Conservation (phyloP, 2,329 filamentous ascomycete species). For the Trichoderma afroharzianum region DNA sequence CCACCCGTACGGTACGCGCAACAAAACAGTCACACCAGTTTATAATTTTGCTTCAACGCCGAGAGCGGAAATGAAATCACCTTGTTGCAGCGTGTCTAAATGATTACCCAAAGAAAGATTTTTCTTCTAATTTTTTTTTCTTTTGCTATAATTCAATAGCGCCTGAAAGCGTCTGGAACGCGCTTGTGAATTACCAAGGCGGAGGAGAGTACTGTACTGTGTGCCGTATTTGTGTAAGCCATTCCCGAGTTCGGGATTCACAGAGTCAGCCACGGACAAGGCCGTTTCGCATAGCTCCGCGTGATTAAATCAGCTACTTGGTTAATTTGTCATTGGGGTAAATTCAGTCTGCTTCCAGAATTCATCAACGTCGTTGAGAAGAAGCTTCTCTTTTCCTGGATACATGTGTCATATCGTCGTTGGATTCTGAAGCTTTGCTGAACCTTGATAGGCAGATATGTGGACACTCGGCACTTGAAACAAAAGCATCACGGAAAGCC, state of each 20-base stretch:
- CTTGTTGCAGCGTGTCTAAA: background rate
- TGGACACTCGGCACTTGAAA: background rate
- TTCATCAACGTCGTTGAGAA: background rate
- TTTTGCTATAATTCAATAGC: background rate
- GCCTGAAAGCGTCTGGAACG: background rate
- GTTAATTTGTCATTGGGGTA: background rate
- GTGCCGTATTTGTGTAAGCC: background rate
- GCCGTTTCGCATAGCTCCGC: background rate
- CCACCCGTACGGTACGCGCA: background rate
- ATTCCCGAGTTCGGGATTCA: slow-evolving; percentile 1
- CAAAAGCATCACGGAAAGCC: background rate
- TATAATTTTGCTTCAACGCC: background rate
- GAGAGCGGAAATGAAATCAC: background rate
- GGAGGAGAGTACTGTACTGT: background rate
- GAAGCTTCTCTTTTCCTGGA: background rate
- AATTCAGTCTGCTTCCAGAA: background rate
- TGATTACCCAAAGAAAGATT: no score
- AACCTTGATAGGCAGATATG: background rate
- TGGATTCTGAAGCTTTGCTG: background rate
- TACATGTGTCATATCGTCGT: background rate
- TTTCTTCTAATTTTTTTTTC: background rate
- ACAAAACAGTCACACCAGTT: background rate
- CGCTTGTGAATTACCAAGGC: no score
- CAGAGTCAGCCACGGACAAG: background rate
- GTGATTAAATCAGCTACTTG: background rate